These are phyloP conservation scores for Parasitella parasitica DNA, from an alignment of 371 early-diverging fungal genomes.

Conservation along the genomic window DNA sequence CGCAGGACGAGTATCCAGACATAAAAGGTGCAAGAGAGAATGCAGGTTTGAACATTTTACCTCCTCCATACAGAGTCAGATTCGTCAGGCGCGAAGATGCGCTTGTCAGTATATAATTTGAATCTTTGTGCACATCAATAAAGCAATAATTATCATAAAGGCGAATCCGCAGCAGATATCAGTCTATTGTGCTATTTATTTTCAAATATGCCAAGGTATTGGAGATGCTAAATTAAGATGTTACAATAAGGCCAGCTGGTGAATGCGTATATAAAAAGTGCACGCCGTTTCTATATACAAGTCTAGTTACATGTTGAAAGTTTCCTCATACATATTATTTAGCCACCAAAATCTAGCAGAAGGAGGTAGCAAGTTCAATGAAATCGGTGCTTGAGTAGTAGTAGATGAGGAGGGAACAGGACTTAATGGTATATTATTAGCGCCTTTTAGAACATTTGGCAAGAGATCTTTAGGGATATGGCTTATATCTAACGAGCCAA, in stretches of 20 bases:
- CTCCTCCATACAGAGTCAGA: slow-evolving; percentile 3
- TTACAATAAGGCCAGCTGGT: too few species aligned
- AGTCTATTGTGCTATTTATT: too few species aligned
- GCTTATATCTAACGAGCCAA: slow-evolving; percentile 7
- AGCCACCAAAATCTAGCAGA: slow-evolving; percentile 36
- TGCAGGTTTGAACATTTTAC: slow-evolving; percentile 2
- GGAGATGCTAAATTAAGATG: too few species aligned
- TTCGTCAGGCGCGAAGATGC: not conserved
- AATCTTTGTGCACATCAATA: too few species aligned
- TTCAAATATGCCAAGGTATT: too few species aligned
- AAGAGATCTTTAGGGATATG: slow-evolving; percentile 7
- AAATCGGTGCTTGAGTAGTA: not conserved
- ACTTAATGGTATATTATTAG: not conserved
- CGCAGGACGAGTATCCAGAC: not conserved
- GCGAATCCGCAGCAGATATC: too few species aligned
- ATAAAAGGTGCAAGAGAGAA: not conserved
- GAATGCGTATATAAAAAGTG: not conserved
- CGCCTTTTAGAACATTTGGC: slow-evolving; percentile 14
- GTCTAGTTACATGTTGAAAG: not conserved
- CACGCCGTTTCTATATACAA: not conserved
- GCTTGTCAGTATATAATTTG: not conserved
- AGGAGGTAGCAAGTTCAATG: slow-evolving; percentile 22
- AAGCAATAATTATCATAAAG: too few species aligned
- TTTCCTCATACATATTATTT: slow-evolving; percentile 23
- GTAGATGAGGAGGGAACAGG: not conserved